Evolutionary conservation across 331 rosid genomes (phyloP), one percentile per base, ranked within the genome.

Genomic region (Quercus phellos): DNA sequence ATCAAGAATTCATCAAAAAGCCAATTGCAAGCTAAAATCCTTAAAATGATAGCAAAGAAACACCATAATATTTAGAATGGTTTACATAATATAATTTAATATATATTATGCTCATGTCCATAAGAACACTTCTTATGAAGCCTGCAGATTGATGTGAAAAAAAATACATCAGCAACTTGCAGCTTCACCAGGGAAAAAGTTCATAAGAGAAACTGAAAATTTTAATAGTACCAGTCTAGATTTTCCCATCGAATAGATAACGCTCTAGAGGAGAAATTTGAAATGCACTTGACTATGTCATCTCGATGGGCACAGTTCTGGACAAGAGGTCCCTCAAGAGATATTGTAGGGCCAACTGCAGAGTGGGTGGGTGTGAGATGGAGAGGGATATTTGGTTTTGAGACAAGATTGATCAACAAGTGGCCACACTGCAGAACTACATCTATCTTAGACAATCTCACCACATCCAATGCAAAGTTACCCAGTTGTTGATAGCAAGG

Each of bases 1-100:
- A 35, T 63, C 63, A 59, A 59, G 3, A 69, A 24, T 56, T 69
- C 29, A 56, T 32, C 70, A 78, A 70, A n/a, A 78, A 12, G 53
- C 13, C 14, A 73, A 55, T 73, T 73, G n/a, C 6, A 34, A 66
- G 16, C 51, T 32, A 66, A 18, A 66, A 34, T 34, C 14, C 51
- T n/a, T 18, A n/a, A 9, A 66, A 61, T 27, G 35, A 58, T 32
- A 66, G 51, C 51, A 32, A 66, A 66, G 6, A 34, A 66, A 66
- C 16, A 32, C 24, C 51, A 66, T 18, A 3, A 66, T 30, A 5
- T 30, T 32, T 66, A 66, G 50, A 66, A 8, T 17, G 70, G 5
- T 32, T 66, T 6, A 18, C n/a, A 66, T 32, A 22, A 66, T 66
- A 66, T 32, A 11, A 66, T 30, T 18, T 35, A 17, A 32, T n/a